A percentile compares a stretch with the other conserved stretches of the same genome.
phyloP scores from a whole-genome alignment of 345 rosid species.

The Streptanthus diversifolius region DNA sequence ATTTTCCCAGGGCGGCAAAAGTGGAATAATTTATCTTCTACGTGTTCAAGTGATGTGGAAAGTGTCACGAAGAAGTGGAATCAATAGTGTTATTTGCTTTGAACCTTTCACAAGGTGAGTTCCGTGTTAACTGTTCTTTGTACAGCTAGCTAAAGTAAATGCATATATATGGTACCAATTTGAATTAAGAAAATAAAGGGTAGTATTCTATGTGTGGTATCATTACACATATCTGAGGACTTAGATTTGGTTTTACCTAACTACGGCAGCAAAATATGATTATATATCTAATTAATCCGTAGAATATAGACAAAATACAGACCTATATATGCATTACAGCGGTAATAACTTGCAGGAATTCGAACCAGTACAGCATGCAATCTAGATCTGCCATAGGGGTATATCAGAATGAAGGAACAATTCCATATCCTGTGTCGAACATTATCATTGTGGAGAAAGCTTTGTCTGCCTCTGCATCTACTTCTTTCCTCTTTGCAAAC shows the following conservation, averaged over 20 bases:
- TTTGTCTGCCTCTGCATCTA: constrained; percentile 58
- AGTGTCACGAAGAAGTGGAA: constrained; percentile 1
- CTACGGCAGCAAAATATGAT: not conserved
- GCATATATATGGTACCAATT: not conserved
- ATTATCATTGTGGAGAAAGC: constrained; percentile 50
- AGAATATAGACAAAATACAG: constrained; percentile 14
- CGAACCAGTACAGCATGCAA: not conserved
- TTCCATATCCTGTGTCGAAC: constrained; percentile 56
- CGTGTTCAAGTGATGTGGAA: constrained; percentile 1
- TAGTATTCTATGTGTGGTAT: not conserved
- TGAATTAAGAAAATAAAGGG: not conserved
- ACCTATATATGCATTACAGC: not conserved
- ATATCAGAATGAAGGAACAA: constrained; percentile 68
- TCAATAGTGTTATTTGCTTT: not conserved
- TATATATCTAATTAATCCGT: not conserved
- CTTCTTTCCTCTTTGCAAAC: constrained; percentile 77
- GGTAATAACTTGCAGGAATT: not conserved
- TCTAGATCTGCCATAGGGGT: constrained; percentile 2
- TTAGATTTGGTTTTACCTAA: not conserved
- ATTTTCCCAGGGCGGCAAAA: constrained; percentile 4
- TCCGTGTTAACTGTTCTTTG: constrained; percentile 10
- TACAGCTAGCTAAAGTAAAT: not conserved
- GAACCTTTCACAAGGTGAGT: constrained; percentile 1
- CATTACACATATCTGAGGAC: not conserved
- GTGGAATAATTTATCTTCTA: not conserved